Base-by-base conservation (phyloP, 306 rosid species). In the Boehmeria nivea region DNA sequence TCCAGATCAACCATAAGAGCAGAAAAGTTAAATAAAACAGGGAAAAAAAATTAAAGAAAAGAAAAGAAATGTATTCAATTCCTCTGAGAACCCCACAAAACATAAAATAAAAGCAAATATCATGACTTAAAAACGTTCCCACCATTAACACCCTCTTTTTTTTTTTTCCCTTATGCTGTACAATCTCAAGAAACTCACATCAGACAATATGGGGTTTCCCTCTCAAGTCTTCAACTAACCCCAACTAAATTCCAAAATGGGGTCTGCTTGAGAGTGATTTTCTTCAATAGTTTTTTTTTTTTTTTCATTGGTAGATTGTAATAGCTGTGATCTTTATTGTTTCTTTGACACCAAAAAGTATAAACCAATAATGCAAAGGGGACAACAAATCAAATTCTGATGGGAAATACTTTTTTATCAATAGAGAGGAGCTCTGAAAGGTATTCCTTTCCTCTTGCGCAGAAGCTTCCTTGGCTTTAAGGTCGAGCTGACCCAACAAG, bases 381-480 rank as follows among this genome's bases (percentile, higher is more conserved):
- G n/a, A 40, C 44, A 40, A 70, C 64, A 61, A 42, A 50, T 5
- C 22, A 17, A 42, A 52, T 33, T 61, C 67, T n/a, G 39, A 38
- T 43, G 39, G 66, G 13, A 59, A 65, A 43, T 3, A n/a, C 26
- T 56, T 59, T 57, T 48, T 28, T 22, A 45, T 73, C 78, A 75
- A 66, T 59, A 76, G 60, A 82, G 63, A 57, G 79, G 78, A 54
- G 95, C 76, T 66, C 93, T 75, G 43, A 61, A 75, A 51, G 99
- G 99, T 25, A 55, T 69, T 67, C 93, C 78, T 77, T 91, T 91
- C 70, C 83, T 80, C 84, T 82, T 65, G 80, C 81, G 59, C 84
- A 68, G 43, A 24, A 27, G 74, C 76, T 72, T 91, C 69, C 86
- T 84, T 58, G 85, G 87, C 73, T 84, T 82, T 81, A 82, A 73